Evolutionary conservation across 768 basidiomycete genomes (phyloP).

Genomic region (Leccinum truebloodii): DNA sequence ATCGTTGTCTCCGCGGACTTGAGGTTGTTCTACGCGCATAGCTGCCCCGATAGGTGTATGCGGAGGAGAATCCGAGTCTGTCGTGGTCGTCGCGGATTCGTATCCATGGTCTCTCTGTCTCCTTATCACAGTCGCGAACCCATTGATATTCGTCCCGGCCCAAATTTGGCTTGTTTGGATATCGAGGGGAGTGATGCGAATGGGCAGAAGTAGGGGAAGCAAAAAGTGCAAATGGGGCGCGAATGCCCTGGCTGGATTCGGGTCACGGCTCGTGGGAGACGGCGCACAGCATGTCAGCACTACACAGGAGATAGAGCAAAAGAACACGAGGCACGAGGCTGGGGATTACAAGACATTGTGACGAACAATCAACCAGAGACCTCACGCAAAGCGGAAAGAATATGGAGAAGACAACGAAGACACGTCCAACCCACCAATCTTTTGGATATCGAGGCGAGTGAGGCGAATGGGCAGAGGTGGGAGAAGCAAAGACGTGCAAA

Average conservation of each 20-base stretch:
- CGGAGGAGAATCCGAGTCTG: conserved; percentile 29
- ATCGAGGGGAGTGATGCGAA: conserved; percentile 3
- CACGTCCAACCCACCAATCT: conserved; percentile 19
- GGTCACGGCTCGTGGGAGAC: conserved; percentile 12
- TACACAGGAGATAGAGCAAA: neutral
- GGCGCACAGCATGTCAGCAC: conserved; percentile 15
- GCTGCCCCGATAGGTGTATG: conserved; percentile 26
- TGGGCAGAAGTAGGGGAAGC: conserved; percentile 1
- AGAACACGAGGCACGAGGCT: conserved; percentile 5
- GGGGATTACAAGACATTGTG: neutral
- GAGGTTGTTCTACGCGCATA: conserved; percentile 6
- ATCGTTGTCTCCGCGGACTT: conserved; percentile 19
- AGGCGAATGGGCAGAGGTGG: neutral
- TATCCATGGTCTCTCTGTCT: conserved; percentile 30
- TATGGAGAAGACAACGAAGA: conserved; percentile 1
- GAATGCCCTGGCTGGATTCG: conserved; percentile 7
- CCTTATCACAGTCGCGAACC: conserved; percentile 22
- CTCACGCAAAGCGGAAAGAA: neutral
- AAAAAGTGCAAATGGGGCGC: conserved; percentile 8
- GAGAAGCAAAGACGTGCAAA: conserved; percentile 4
- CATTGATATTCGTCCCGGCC: conserved; percentile 5
- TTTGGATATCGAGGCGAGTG: conserved; percentile 3
- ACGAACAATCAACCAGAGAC: conserved; percentile 1
- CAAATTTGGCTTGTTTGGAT: conserved; percentile 2
- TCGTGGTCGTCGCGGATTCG: conserved; percentile 30